Evolutionary conservation across 2,329 filamentous ascomycete genomes (phyloP).

Genomic region (Diaporthe citri): DNA sequence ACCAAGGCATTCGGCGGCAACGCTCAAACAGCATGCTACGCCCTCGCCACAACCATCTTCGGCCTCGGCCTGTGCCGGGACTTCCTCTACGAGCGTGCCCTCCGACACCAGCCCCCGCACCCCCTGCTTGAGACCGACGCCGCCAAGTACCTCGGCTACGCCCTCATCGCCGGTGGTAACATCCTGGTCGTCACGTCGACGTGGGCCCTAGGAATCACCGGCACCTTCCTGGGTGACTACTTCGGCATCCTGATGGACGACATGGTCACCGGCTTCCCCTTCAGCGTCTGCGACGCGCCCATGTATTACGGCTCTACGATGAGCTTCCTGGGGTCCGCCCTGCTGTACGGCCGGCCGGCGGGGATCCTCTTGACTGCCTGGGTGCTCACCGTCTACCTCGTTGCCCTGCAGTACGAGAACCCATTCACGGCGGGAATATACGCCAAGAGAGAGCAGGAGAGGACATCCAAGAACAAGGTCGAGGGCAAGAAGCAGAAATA

Average conservation of each 20-base stretch:
- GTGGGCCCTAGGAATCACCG: constrained; percentile 91
- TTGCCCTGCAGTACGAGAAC: constrained; percentile 90
- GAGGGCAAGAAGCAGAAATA: constrained; percentile 64
- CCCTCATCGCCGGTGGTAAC: constrained; percentile 82
- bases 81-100: constrained; percentile 85
- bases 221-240: constrained; percentile 97
- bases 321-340: constrained; percentile 89
- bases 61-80: constrained; percentile 90
- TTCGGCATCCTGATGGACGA: constrained; percentile 98
- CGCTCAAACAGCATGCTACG: constrained; percentile 86
- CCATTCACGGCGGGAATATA: constrained; percentile 96
- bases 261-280: constrained; percentile 95
- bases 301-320: constrained; percentile 98
- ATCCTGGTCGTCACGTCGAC: constrained; percentile 89
- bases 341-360: constrained; percentile 89
- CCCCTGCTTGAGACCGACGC: constrained; percentile 74
- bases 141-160: constrained; percentile 74
- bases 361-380: constrained; percentile 81
- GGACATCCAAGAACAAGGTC: constrained; percentile 46
- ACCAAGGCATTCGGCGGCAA: constrained; percentile 88
- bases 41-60: constrained; percentile 90
- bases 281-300: constrained; percentile 89
- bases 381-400: constrained; percentile 82
- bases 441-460: constrained; percentile 79
- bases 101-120: constrained; percentile 81